Evolutionary conservation across 75 land plant genomes (phyloP).

Genomic region (Isoetes taiwanensis): DNA sequence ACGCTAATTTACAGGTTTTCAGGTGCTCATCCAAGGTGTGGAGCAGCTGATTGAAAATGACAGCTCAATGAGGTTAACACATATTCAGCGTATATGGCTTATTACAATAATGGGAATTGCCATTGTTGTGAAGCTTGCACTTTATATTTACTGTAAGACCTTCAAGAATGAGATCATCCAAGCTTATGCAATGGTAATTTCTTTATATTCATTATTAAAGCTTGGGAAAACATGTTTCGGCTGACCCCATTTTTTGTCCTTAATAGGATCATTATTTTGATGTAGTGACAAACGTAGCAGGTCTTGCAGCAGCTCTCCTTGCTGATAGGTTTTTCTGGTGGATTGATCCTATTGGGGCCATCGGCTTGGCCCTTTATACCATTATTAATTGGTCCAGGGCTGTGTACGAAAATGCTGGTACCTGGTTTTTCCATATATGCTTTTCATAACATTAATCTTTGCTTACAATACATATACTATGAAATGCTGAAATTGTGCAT

Average conservation of each 20-base stretch:
- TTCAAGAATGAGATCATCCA: conserved; percentile 67
- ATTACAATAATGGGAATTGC: conserved; percentile 58
- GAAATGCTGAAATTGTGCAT: too few relatives aligned
- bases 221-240: too few relatives aligned
- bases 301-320: conserved; percentile 64
- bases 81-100: conserved; percentile 38
- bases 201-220: too few relatives aligned
- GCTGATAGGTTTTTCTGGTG: conserved; percentile 54
- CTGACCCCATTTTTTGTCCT: too few relatives aligned
- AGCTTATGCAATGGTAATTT: conserved; percentile 55
- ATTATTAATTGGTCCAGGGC: conserved; percentile 60
- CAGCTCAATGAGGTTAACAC: not conserved
- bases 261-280: conserved; percentile 69
- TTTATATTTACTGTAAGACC: conserved; percentile 56
- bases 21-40: not conserved
- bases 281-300: conserved; percentile 65
- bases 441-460: too few relatives aligned
- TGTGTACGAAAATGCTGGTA: conserved; percentile 48
- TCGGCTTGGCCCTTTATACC: conserved; percentile 61
- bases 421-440: too few relatives aligned
- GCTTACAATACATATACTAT: too few relatives aligned
- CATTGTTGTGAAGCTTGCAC: conserved; percentile 44
- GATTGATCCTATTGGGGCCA: conserved; percentile 85
- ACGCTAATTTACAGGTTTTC: not conserved
- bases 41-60: not conserved